Base-by-base conservation (phyloP, 768 basidiomycete genomes). In the Amanita muscaria region DNA sequence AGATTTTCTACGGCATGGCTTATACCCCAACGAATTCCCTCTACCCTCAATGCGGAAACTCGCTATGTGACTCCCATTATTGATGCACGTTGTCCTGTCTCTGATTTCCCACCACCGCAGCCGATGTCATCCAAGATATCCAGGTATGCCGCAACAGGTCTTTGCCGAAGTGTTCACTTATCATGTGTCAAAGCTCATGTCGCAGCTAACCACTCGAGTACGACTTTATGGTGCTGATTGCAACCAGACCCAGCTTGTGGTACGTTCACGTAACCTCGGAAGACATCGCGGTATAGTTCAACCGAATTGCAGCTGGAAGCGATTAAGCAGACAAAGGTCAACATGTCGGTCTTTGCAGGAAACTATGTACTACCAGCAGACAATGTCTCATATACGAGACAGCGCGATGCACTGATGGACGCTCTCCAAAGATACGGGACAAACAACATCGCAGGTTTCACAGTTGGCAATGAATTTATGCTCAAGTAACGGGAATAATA, bases 391-490 rank as follows among this genome's bases (percentile, higher is more conserved):
- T 96, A 91, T 59, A 47, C 60, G 1, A 70, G 82, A 40, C 94
- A 99, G 61, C 74, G 74, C 22, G 71, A 75, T 48, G 64, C 65
- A 15, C 74, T 91, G 48, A 66, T 78, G 52, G 61, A 69, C 2
- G 91, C 84, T 3, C 64, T 97, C 46, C 61, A 80, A 58, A 80
- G 74, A 2, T 97, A 83, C 59, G 92, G 93, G 31, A 69, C 75
- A 1, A 76, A 77, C 47, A 64, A 91, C 54, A 73, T 98, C 49
- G 67, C 64, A 1, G 94, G 94, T 12, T 56, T 96, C 22, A 91
- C 83, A 8, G 91, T 96, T 34, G 92, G 94, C 15, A 94, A 96
- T 58, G 91, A 94, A 63, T 89, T 78, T 57, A 87, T 90, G 62
- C 75, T 91, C 49, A 78, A 90, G 79, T 83, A 47, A 22, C 72